phyloP scores from a whole-genome alignment of 768 basidiomycete genomes.

The Clitopilus hobsonii region DNA sequence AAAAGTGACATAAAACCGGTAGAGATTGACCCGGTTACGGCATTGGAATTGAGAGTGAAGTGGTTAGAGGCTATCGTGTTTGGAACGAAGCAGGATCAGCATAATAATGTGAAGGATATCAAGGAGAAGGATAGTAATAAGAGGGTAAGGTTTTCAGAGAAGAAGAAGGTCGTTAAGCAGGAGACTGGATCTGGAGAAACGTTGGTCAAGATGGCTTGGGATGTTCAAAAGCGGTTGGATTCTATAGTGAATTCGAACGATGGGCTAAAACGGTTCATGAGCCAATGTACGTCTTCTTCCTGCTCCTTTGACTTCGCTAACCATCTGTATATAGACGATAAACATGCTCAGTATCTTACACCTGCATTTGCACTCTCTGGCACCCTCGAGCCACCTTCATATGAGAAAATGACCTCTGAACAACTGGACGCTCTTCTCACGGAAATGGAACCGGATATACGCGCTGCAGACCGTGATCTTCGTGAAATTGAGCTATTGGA shows the following conservation, averaged over 20 bases:
- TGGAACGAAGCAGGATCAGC: conserved; percentile 47
- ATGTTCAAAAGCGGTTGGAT: conserved; percentile 54
- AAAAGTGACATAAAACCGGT: conserved; percentile 9
- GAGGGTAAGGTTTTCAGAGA: not conserved
- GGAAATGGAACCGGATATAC: conserved; percentile 83
- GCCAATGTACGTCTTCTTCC: conserved; percentile 49
- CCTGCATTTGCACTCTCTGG: conserved; percentile 76
- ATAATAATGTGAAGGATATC: conserved; percentile 18
- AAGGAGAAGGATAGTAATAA: conserved; percentile 35
- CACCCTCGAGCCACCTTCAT: conserved; percentile 41
- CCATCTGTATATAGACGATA: conserved; percentile 49
- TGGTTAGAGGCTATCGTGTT: conserved; percentile 78
- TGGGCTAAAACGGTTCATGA: conserved; percentile 69
- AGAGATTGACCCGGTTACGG: conserved; percentile 58
- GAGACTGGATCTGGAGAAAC: conserved; percentile 49
- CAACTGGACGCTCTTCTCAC: conserved; percentile 67
- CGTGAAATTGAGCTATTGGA: conserved; percentile 70
- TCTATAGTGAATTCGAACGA: conserved; percentile 63
- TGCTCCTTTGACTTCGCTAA: not conserved
- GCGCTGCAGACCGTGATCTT: conserved; percentile 78
- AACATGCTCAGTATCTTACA: conserved; percentile 68
- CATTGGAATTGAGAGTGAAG: conserved; percentile 69
- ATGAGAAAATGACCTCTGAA: conserved; percentile 59
- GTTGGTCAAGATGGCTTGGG: conserved; percentile 53
- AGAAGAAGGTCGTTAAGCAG: conserved; percentile 10